These are phyloP conservation scores for Ophioceras dolichostomum DNA, from an alignment of 2,329 filamentous ascomycete species.

Conservation along the genomic window DNA sequence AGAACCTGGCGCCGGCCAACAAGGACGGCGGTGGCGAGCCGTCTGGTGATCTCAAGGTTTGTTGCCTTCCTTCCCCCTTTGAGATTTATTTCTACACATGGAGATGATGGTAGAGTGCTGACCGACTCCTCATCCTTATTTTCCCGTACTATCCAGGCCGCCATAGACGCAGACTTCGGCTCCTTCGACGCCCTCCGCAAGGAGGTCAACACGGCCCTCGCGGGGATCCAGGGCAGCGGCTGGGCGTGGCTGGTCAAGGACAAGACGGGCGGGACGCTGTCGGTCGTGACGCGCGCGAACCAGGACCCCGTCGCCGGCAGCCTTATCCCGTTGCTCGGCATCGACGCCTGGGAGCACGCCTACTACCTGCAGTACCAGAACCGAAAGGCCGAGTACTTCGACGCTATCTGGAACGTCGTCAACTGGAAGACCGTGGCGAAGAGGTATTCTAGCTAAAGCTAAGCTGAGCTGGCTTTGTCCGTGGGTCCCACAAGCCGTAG, in stretches of 20 bases:
- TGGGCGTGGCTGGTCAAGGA: constrained; percentile 85
- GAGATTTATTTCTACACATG: neutral
- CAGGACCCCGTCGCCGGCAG: constrained; percentile 82
- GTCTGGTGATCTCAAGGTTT: constrained; percentile 45
- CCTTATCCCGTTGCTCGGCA: constrained; percentile 70
- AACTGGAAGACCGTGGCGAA: constrained; percentile 89
- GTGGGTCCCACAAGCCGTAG: too few relatives aligned
- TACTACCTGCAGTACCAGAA: constrained; percentile 97
- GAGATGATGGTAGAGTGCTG: too few relatives aligned
- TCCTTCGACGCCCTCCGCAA: constrained; percentile 51
- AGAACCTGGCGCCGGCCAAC: constrained; percentile 61
- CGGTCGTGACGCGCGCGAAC: constrained; percentile 64
- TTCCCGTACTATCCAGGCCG: constrained; percentile 19
- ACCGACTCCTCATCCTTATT: neutral
- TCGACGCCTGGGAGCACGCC: constrained; percentile 94
- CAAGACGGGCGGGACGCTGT: constrained; percentile 46
- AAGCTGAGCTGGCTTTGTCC: too few relatives aligned
- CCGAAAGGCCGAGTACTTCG: constrained; percentile 93
- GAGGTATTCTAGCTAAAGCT: too few relatives aligned
- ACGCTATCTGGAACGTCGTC: constrained; percentile 84
- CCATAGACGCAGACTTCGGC: constrained; percentile 57
- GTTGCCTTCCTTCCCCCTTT: constrained; percentile 27
- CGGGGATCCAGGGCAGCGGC: constrained; percentile 73
- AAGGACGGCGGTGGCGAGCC: constrained; percentile 50
- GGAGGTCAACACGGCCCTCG: constrained; percentile 54